Conservation (phyloP, 1,284 basidiomycete species). For the Ganoderma multipileum region DNA sequence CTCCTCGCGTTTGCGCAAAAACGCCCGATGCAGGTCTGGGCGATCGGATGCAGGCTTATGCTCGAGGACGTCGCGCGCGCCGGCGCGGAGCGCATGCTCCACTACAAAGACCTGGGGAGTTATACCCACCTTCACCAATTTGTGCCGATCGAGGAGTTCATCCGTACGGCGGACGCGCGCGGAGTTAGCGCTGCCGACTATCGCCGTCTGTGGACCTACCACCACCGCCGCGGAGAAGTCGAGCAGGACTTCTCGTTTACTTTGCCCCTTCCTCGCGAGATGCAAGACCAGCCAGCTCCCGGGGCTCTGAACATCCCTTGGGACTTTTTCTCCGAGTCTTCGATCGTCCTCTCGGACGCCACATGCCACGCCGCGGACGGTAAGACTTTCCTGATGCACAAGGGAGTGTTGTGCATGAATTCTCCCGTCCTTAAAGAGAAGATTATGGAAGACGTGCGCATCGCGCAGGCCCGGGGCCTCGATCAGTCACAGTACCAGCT, state of each 20-base stretch:
- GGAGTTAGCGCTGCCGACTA: conserved; percentile 28
- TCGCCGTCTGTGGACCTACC: conserved; percentile 23
- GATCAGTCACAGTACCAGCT: neutral
- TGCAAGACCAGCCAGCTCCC: neutral
- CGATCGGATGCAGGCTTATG: conserved; percentile 22
- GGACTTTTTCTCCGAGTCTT: conserved; percentile 11
- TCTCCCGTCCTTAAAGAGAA: conserved; percentile 41
- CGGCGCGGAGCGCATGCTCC: conserved; percentile 8
- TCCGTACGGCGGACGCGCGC: conserved; percentile 11
- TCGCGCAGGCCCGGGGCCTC: neutral
- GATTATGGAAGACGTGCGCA: neutral
- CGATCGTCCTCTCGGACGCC: conserved; percentile 40
- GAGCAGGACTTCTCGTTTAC: conserved; percentile 10
- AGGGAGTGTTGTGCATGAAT: conserved; percentile 48
- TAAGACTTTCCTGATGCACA: conserved; percentile 52
- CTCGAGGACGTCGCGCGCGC: conserved; percentile 23
- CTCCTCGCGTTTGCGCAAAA: conserved; percentile 15
- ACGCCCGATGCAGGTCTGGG: conserved; percentile 25
- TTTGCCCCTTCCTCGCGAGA: neutral
- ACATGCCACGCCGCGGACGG: conserved; percentile 55
- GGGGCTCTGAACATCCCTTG: neutral
- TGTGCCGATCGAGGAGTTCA: conserved; percentile 12
- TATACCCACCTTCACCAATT: conserved; percentile 14
- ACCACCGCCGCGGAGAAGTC: conserved; percentile 10
- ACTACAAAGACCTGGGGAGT: conserved; percentile 11